Base-by-base conservation (phyloP, 148 eudicot species). In the Camellia granthamiana region DNA sequence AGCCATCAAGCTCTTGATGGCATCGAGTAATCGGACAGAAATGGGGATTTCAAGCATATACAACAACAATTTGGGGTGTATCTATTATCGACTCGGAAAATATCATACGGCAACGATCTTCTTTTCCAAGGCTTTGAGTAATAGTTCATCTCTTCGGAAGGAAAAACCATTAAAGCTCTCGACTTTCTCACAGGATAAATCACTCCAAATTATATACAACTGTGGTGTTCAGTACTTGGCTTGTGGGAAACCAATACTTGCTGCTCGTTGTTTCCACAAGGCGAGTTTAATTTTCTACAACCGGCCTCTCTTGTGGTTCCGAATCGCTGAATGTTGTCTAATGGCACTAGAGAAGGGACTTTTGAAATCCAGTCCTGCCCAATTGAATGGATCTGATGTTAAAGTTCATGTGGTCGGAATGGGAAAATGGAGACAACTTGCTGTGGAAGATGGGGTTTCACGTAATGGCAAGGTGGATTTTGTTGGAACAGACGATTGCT, bases 361-460 rank as follows among this genome's bases (percentile, higher is more conserved):
- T 15, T 67, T 88, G 61, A 83, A 81, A 74, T 82, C 83, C 46
- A 42, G 67, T 68, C 82, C 79, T 38, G 21, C 81, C 19, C 61
- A 78, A 76, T 76, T 78, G 23, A 74, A 80, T 68, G 84, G 86
- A 49, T 85, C 88, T 56, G 92, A 85, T 63, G 78, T 90, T 77
- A 85, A 78, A 72, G 93, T 90, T 71, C 87, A 81, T 69, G 91
- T 93, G 79, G 59, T 93, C 55, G 97, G 98, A 15, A 87, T 88
- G 79, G 98, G 98, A 66, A 91, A 90, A 83, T 93, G 97, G 97
- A 93, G 97, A 78, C 88, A 88, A 10, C 93, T 91, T 87, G 92
- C 86, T 66, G 2, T 93, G 72, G 86, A 87, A 63, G 76, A 77
- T 62, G 85, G 84, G 74, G 64, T 56, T 77, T 75, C 81, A 54